Conservation (phyloP, 768 basidiomycete species). For the Tylopilus sp. region DNA sequence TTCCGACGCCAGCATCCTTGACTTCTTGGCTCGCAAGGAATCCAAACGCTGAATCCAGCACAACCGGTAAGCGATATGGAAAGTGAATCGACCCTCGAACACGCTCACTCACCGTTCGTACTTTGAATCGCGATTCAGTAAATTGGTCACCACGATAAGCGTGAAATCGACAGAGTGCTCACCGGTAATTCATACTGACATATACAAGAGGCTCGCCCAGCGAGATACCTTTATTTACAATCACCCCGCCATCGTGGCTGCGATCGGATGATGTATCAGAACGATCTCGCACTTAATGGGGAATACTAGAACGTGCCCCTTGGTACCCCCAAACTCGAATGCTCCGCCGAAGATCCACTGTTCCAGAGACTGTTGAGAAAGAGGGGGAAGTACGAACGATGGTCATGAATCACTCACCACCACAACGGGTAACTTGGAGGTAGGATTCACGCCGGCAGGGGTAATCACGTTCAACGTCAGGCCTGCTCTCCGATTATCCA, state of each 20-base stretch:
- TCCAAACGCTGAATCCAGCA: too few species aligned
- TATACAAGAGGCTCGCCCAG: slow-evolving; percentile 34
- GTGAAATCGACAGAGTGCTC: too few species aligned
- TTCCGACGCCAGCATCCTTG: too few species aligned
- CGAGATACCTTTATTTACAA: slow-evolving; percentile 33
- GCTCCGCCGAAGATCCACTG: slow-evolving; percentile 37
- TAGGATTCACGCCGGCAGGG: slow-evolving; percentile 38
- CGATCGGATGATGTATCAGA: not conserved
- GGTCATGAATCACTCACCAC: slow-evolving; percentile 36
- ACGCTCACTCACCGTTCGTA: too few species aligned
- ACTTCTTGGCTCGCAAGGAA: too few species aligned
- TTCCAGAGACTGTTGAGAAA: not conserved
- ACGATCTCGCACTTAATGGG: too few species aligned
- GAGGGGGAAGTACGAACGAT: not conserved
- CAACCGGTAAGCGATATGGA: too few species aligned
- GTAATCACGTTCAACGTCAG: slow-evolving; percentile 52
- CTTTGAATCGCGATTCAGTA: too few species aligned
- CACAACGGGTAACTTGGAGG: slow-evolving; percentile 49
- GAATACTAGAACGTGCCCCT: not conserved
- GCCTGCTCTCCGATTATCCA: slow-evolving; percentile 25
- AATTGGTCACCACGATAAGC: too few species aligned
- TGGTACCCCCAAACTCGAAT: slow-evolving; percentile 32
- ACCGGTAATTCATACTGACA: slow-evolving; percentile 44
- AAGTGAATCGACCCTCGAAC: too few species aligned
- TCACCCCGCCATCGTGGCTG: slow-evolving; percentile 13